These are phyloP conservation scores for Claviceps humidiphila DNA, from an alignment of 2,329 filamentous ascomycete genomes.

Conservation along the genomic window DNA sequence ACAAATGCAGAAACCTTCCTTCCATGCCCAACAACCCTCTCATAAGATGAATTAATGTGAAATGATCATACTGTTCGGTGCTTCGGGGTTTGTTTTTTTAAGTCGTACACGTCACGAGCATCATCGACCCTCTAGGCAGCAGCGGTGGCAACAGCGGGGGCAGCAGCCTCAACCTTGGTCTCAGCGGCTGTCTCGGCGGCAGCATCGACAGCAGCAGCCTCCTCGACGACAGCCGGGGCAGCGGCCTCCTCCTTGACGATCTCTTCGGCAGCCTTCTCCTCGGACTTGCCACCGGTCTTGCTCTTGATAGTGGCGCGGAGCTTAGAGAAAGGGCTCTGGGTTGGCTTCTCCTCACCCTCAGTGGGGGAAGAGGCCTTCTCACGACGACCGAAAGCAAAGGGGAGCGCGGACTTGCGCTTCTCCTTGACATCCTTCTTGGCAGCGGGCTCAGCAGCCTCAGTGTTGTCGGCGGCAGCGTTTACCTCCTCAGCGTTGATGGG, in stretches of 20 bases:
- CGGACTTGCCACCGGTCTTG: constrained; percentile 29
- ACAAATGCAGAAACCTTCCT: constrained; percentile 40
- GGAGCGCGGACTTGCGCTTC: constrained; percentile 71
- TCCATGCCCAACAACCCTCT: constrained; percentile 32
- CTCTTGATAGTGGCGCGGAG: constrained; percentile 43
- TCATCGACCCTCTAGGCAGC: constrained; percentile 30
- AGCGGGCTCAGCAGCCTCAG: constrained; percentile 40
- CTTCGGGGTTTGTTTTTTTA: constrained; percentile 10
- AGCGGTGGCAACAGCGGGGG: constrained; percentile 36
- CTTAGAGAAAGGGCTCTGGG: constrained; percentile 42
- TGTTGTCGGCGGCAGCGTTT: constrained; percentile 32
- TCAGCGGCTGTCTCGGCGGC: constrained; percentile 21
- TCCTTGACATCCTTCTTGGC: constrained; percentile 53
- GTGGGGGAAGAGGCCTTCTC: constrained; percentile 46
- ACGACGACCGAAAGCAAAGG: constrained; percentile 71
- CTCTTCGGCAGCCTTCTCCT: constrained; percentile 27
- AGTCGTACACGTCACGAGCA: constrained; percentile 14
- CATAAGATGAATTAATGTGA: constrained; percentile 15
- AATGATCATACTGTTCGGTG: constrained; percentile 11
- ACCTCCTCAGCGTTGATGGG: constrained; percentile 46
- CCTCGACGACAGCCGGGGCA: constrained; percentile 14
- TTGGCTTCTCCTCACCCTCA: constrained; percentile 34
- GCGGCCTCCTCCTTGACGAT: constrained; percentile 19
- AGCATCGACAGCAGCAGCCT: constrained; percentile 13
- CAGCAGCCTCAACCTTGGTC: constrained; percentile 27